Conservation (phyloP, 2,329 filamentous ascomycete genomes). For the Teratosphaeria gauchensis region DNA sequence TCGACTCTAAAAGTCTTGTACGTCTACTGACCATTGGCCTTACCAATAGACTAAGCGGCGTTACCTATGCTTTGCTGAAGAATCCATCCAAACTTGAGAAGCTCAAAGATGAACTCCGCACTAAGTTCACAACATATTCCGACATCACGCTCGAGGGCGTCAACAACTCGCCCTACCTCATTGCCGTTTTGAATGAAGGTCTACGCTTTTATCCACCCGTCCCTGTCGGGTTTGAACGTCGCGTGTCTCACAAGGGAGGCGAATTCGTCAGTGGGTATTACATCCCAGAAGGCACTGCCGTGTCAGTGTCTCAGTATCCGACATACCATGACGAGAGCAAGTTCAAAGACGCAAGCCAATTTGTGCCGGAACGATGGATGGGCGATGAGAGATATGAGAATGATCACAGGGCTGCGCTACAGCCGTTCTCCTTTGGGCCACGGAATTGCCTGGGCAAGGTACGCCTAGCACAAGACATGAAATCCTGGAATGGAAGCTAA, state of each 20-base stretch:
- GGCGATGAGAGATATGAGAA: conserved; percentile 14
- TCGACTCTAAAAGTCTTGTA: conserved; percentile 58
- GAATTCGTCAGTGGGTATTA: conserved; percentile 17
- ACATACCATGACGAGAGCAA: conserved; percentile 15
- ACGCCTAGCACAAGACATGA: background rate
- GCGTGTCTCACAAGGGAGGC: conserved; percentile 9
- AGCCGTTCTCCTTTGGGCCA: conserved; percentile 25
- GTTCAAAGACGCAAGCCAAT: conserved; percentile 16
- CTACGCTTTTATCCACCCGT: conserved; percentile 31
- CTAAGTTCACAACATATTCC: conserved; percentile 18
- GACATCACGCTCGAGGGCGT: conserved; percentile 28
- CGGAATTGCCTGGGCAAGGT: conserved; percentile 23
- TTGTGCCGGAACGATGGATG: conserved; percentile 25
- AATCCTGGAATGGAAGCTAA: background rate
- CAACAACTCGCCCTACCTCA: conserved; percentile 28
- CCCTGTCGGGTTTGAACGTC: conserved; percentile 17
- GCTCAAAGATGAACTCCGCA: conserved; percentile 48
- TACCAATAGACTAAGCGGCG: conserved; percentile 42
- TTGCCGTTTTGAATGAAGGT: conserved; percentile 27
- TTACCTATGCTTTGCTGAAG: conserved; percentile 64
- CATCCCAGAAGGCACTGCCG: conserved; percentile 20
- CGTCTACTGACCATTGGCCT: background rate
- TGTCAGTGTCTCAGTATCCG: conserved; percentile 16
- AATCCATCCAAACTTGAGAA: conserved; percentile 45
- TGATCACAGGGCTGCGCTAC: conserved; percentile 19